Base-by-base conservation (phyloP, 164 flowering plant genomes). In the Dillenia suffruticosa region DNA sequence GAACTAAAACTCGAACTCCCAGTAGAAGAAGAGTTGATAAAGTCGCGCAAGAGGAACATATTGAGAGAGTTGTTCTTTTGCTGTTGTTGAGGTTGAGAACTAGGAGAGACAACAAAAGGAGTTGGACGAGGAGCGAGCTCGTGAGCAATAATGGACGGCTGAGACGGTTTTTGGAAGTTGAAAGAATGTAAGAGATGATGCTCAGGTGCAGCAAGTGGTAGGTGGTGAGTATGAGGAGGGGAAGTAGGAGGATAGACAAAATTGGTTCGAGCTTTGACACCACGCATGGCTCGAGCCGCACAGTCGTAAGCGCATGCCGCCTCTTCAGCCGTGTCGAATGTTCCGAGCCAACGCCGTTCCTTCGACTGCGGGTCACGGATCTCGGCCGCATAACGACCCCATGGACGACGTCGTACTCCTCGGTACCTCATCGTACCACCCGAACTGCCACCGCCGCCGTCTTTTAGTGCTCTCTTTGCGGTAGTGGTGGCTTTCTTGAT, bases 331-430 rank as follows among this genome's bases (percentile, higher is more conserved):
- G 97, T 92, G 80, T 92, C 97, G 62, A 92, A 92, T 5, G 97
- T 92, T 3, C 97, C 97, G 1, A 92, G 77, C 97, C 97, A 92
- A 16, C 94, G 79, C 57, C 97, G 15, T 62, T 92, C 97, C 63
- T 92, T 92, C 2, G 92, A 81, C 65, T 76, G 84, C 1, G 97
- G 96, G 72, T 92, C 97, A 6, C 97, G 44, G 45, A 92, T 92
- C 76, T 92, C 97, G 0, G 97, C 97, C 0, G 97, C 97, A 61
- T 85, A 92, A 1, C 97, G 86, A 8, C 97, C 97, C 97, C 97
- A 92, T 0, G 97, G 97, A 44, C 97, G 80, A 40, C 96, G 87
- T 0, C 97, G 83, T 0, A 92, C 97, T 0, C 97, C 97, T 8
- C 96, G 82, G 84, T 92, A 92, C 54, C 90, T 65, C 71, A 78